A percentile compares a stretch with the other conserved stretches of the same genome.
Conservation (phyloP, 768 basidiomycete species). For the Kwoniella sp. region DNA sequence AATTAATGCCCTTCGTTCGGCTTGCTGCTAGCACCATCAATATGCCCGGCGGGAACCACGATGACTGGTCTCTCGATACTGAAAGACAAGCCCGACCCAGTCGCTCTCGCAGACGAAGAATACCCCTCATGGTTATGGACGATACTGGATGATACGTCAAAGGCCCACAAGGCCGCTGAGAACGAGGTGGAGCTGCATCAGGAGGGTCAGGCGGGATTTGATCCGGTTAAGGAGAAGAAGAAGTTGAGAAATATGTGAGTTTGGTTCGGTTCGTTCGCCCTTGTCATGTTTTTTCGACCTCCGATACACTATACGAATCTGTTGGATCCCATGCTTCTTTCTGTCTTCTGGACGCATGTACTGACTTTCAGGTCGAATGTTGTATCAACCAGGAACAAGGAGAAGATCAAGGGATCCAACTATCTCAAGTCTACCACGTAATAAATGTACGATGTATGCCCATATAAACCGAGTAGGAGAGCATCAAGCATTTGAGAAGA, state of each 20-base stretch:
- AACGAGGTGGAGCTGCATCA: conserved; percentile 13
- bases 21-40: conserved; percentile 36
- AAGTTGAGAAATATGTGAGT: conserved; percentile 50
- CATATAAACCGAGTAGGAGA: not conserved
- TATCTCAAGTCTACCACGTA: conserved; percentile 69
- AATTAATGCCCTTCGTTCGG: not conserved
- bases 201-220: conserved; percentile 26
- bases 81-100: conserved; percentile 75
- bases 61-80: conserved; percentile 80
- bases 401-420: conserved; percentile 77
- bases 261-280: not conserved
- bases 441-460: not conserved
- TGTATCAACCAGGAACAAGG: conserved; percentile 56
- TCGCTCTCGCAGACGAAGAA: conserved; percentile 76
- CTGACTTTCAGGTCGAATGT: conserved; percentile 18
- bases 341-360: too few species aligned
- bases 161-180: conserved; percentile 25
- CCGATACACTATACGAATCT: too few species aligned
- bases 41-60: conserved; percentile 65
- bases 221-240: conserved; percentile 47
- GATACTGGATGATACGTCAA: conserved; percentile 59
- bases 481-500: too few species aligned
- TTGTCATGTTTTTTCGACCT: not conserved
- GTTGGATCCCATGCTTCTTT: not conserved
- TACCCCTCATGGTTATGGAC: conserved; percentile 92